Base-by-base conservation (phyloP, 495 filamentous ascomycete species). In the Lasiosphaeria hispida region DNA sequence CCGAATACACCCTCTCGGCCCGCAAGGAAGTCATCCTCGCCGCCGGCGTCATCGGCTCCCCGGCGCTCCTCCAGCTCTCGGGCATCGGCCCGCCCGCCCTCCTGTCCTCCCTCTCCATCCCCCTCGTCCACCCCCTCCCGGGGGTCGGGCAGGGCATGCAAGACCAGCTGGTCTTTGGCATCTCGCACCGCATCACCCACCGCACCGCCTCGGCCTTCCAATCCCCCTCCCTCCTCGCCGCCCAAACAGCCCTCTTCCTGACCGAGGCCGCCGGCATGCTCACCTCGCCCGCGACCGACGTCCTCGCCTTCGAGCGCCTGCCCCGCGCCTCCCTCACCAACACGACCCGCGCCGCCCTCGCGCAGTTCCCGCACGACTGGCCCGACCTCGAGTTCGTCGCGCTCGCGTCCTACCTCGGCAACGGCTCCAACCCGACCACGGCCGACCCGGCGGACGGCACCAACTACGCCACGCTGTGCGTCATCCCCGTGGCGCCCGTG, bases 21-120 rank as follows among this genome's bases (percentile, higher is more conserved):
- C 66, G 55, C 2, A 76, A 77, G 50, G 83, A 86, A 63, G 77
- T 87, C 48, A 82, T 87, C 39, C 19, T 86, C 0, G 80, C 81
- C 4, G 80, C 81, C 3, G 83, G 83, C 8, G 74, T 62, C 13
- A 66, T 75, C 43, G 60, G 65, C n/a, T 65, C 63, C 17, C 77
- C 77, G 7, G 70, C 72, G 15, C 67, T 78, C n/a, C 60, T 80
- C 1, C 73, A 76, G 70, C 72, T 77, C 18, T 78, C 75, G 0
- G 64, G 64, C 0, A 53, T 67, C 17, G 64, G 64, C 23, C 55
- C 70, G 0, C 38, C 56, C 8, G 64, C 59, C 11, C 55, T 53
- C 0, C 66, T 80, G 10, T 9, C 61, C 15, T 39, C 62, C 15
- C 62, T 68, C 35, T 62, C 55, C 11, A 78, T 80, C 34, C 49